Percentiles rank a stretch among this genome's conserved stretches.
phyloP scores from a whole-genome alignment of 805 yeast genomes.

The Nakazawaea holstii region DNA sequence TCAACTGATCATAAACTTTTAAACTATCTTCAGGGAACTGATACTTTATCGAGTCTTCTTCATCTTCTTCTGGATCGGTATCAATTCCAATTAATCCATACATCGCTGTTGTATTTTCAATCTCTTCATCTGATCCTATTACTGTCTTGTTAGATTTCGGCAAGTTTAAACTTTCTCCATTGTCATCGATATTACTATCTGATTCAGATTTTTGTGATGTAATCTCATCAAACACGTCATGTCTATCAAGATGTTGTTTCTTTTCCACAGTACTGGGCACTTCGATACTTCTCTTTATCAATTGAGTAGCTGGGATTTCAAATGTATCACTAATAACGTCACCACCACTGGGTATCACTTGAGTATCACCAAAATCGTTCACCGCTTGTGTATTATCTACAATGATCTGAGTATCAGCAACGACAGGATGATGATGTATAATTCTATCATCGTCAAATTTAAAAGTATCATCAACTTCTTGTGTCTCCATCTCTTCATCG shows the following conservation, averaged over 20 bases:
- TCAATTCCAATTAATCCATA: conserved; percentile 12
- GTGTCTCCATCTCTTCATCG: neutral
- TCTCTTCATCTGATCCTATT: conserved; percentile 3
- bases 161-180: neutral
- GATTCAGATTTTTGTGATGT: neutral
- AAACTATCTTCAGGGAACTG: conserved; percentile 8
- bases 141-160: neutral
- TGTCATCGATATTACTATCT: neutral
- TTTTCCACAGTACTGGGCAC: conserved; percentile 10
- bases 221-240: conserved; percentile 1
- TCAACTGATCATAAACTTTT: conserved; percentile 1
- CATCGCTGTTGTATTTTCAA: conserved; percentile 1
- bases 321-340: neutral
- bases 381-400: neutral
- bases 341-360: neutral
- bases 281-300: conserved; percentile 4
- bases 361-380: neutral
- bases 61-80: conserved; percentile 26
- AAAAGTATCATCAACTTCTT: neutral
- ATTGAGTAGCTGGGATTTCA: conserved; percentile 1
- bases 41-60: conserved; percentile 21
- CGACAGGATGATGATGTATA: too few relatives aligned
- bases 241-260: neutral
- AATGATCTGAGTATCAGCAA: too few relatives aligned
- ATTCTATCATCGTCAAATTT: too few relatives aligned